Evolutionary conservation across 495 filamentous ascomycete genomes (phyloP), one percentile per base, ranked within the genome.

Genomic region (Elasticomyces elasticus): DNA sequence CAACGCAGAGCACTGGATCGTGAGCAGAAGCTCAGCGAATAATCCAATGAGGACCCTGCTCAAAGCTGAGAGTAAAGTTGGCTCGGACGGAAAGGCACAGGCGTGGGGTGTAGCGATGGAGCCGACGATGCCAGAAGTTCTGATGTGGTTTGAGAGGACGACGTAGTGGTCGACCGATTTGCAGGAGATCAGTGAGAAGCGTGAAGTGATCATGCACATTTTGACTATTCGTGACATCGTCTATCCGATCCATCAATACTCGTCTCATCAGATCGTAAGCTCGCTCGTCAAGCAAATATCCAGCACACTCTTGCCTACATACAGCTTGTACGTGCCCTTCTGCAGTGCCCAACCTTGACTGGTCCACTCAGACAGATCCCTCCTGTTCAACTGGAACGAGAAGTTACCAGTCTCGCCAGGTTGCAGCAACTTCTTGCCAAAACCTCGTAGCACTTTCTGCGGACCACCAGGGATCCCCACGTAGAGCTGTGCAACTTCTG

Each of bases 401-500:
- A 61, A 30, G 2, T 25, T 27, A 3, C 5, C 6, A n/a, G 41
- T 41, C 38, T 52, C 23, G 22, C 61, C 53, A 17, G 58, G 33
- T 23, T 51, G 23, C 35, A 64, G 11, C 10, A n/a, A 2, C 40
- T 30, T 23, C 53, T 57, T 60, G 15, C 37, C 48, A 44, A 63
- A 63, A 1, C 61, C 61, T 1, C 61, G 27, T 17, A 63, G 54
- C 37, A 48, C 38, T 43, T 42, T 49, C 35, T 31, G n/a, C 4
- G 57, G 52, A 19, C 26, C 53, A 17, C 52, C 49, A 4, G 56
- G 56, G 22, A 60, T 59, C 1, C 41, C 37, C 1, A 63, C 19
- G 30, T 61, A 61, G 3, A 61, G 58, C 54, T 61, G 58, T 1
- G 58, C 24, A 1, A 61, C 58, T 26, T 61, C 58, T 2, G 54